phyloP scores from a whole-genome alignment of 1,139 yeast species.

The Martiniozyma asiatica region DNA sequence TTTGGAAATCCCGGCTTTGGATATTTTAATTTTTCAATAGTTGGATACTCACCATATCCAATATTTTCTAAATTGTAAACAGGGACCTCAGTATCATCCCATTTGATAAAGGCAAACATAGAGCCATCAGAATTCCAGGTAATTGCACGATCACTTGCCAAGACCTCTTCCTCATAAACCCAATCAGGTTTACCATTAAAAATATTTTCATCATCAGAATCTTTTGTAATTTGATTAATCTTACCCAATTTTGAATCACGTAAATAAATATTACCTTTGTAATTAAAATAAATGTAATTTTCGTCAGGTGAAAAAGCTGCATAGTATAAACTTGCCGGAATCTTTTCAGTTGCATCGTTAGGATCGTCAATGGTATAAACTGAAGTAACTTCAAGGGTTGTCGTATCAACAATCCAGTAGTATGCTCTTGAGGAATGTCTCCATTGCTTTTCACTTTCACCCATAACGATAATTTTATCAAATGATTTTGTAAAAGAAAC shows the following conservation, averaged over 20 bases:
- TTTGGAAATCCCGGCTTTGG: conserved; percentile 82
- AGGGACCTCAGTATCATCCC: conserved; percentile 64
- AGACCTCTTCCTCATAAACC: conserved; percentile 93
- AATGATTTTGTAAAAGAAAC: conserved; percentile 27
- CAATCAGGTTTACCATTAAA: conserved; percentile 89
- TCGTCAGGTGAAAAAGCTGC: conserved; percentile 74
- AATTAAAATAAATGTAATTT: conserved; percentile 52
- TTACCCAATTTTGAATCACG: conserved; percentile 17
- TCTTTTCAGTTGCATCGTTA: conserved; percentile 14
- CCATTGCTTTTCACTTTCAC: conserved; percentile 48
- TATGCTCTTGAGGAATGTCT: conserved; percentile 62
- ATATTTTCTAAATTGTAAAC: conserved; percentile 55
- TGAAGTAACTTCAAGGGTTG: conserved; percentile 28
- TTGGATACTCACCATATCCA: conserved; percentile 45
- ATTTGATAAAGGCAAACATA: conserved; percentile 47
- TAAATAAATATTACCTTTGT: conserved; percentile 49
- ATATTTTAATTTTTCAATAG: conserved; percentile 47
- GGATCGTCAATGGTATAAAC: conserved; percentile 22
- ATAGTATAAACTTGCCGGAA: conserved; percentile 26
- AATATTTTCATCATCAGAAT: conserved; percentile 47
- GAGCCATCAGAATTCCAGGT: conserved; percentile 86
- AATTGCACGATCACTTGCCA: conserved; percentile 47
- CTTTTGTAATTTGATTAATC: conserved; percentile 44
- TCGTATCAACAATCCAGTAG: conserved; percentile 52
- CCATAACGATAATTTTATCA: conserved; percentile 34